A percentile compares a stretch with the other conserved stretches of the same genome.
Conservation (phyloP, 83 land plant genomes). For the Diphasiastrum complanatum region DNA sequence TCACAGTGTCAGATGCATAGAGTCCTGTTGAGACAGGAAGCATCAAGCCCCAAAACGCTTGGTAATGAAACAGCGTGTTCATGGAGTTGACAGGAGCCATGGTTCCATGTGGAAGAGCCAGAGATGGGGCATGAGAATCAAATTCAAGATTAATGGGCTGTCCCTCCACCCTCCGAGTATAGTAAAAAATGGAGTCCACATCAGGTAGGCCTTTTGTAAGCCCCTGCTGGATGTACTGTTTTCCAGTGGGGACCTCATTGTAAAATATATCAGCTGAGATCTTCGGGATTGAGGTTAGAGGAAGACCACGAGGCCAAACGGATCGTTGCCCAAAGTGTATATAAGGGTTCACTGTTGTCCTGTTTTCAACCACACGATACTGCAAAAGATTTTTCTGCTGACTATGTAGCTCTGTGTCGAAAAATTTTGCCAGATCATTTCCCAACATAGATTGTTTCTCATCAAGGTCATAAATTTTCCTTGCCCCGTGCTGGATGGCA, state of each 20-base stretch:
- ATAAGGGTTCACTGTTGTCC: slow-evolving; percentile 8
- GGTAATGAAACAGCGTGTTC: slow-evolving; percentile 72
- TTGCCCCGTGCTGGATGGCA: slow-evolving; percentile 11
- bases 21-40: slow-evolving; percentile 76
- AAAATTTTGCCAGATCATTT: slow-evolving; percentile 2
- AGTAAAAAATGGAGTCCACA: slow-evolving; percentile 87
- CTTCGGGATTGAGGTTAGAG: slow-evolving; percentile 4
- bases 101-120: slow-evolving; percentile 78
- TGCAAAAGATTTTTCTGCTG: too few species aligned
- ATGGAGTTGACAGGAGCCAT: slow-evolving; percentile 88
- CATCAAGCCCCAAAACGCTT: slow-evolving; percentile 91
- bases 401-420: neutral
- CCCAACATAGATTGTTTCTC: neutral
- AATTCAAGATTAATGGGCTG: slow-evolving; percentile 73
- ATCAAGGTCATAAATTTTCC: slow-evolving; percentile 8
- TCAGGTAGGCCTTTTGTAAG: slow-evolving; percentile 84
- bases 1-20: slow-evolving; percentile 76
- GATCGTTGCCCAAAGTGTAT: slow-evolving; percentile 14
- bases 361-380: neutral
- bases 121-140: slow-evolving; percentile 72
- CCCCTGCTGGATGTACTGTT: slow-evolving; percentile 34
- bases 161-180: slow-evolving; percentile 58
- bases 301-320: slow-evolving; percentile 13
- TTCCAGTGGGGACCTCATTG: slow-evolving; percentile 2
- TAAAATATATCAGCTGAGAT: neutral